Base-by-base conservation (phyloP, 345 rosid species). In the Pistacia integerrima region DNA sequence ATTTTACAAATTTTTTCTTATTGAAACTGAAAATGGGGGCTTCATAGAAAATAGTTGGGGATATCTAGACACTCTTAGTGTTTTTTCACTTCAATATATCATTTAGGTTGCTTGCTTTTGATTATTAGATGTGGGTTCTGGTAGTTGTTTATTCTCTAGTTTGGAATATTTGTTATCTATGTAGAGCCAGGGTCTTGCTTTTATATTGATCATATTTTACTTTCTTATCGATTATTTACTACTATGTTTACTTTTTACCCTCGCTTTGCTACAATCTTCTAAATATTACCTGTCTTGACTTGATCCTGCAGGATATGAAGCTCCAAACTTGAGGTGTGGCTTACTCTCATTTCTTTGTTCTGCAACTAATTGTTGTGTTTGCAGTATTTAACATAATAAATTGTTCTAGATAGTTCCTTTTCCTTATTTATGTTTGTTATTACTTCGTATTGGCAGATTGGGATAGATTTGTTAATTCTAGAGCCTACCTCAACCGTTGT, bases 261-360 rank as follows among this genome's bases (percentile, higher is more conserved):
- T n/a, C n/a, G n/a, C n/a, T n/a, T n/a, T n/a, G 28, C 65, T 60
- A 5, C 28, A 1, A 18, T 76, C 36, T 64, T 54, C 71, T 82
- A 11, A 87, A 69, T 74, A 66, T 64, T 69, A 13, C 4, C 64
- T 52, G 44, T 70, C 51, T 25, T 64, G 46, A 57, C 11, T 36
- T 62, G 35, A 8, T 67, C 51, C 22, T 80, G 83, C 94, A 94
- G 97, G 97, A 73, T 94, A 76, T 78, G 95, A 90, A 81, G 89
- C 97, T 82, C 97, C 94, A 58, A 89, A 91, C 78, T 84, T 91
- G 64, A 91, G 97, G 98, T 91, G 77, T 73, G 67, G 56, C 38
- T 72, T 52, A 1, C 62, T 61, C 46, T 60, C 12, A 48, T 46
- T 70, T 41, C 56, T 20, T 69, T 28, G 12, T 60, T 5, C 13